These are phyloP conservation scores for Pleurotus platypus DNA, from an alignment of 768 basidiomycete genomes.

Conservation along the genomic window DNA sequence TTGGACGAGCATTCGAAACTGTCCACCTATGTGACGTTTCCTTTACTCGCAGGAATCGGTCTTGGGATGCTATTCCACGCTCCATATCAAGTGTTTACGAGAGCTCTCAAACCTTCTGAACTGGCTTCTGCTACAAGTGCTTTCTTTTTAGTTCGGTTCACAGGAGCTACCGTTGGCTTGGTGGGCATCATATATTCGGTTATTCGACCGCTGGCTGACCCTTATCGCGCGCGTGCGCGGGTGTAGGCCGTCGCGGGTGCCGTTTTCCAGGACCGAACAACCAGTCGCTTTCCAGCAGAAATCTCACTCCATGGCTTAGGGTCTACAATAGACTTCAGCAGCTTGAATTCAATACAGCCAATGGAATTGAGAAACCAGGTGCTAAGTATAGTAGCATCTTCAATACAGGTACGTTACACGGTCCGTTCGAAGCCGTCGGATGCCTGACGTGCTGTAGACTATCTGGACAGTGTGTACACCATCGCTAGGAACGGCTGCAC, in stretches of 20 bases:
- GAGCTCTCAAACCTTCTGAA: constrained; percentile 59
- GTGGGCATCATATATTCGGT: constrained; percentile 35
- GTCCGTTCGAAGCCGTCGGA: constrained; percentile 4
- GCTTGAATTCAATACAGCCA: constrained; percentile 44
- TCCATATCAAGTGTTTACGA: constrained; percentile 77
- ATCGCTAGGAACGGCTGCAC: constrained; percentile 58
- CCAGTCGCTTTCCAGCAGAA: constrained; percentile 44
- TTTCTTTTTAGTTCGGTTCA: constrained; percentile 85
- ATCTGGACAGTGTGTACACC: constrained; percentile 76
- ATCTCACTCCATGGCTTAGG: constrained; percentile 36
- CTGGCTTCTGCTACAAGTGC: constrained; percentile 80
- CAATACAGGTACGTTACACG: constrained; percentile 51
- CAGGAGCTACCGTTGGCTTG: constrained; percentile 79
- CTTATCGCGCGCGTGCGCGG: neutral
- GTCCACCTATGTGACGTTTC: constrained; percentile 48
- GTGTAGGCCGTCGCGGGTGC: constrained; percentile 72
- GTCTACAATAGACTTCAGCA: constrained; percentile 53
- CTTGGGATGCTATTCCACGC: constrained; percentile 84
- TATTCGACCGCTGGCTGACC: constrained; percentile 14
- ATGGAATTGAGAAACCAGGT: constrained; percentile 39
- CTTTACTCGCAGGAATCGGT: constrained; percentile 72
- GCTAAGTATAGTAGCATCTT: constrained; percentile 51
- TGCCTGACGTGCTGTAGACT: constrained; percentile 34
- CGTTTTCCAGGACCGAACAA: constrained; percentile 57
- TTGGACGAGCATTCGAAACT: constrained; percentile 51